Conservation (phyloP, 2,329 filamentous ascomycete species). For the Trichocomaceae sp. region DNA sequence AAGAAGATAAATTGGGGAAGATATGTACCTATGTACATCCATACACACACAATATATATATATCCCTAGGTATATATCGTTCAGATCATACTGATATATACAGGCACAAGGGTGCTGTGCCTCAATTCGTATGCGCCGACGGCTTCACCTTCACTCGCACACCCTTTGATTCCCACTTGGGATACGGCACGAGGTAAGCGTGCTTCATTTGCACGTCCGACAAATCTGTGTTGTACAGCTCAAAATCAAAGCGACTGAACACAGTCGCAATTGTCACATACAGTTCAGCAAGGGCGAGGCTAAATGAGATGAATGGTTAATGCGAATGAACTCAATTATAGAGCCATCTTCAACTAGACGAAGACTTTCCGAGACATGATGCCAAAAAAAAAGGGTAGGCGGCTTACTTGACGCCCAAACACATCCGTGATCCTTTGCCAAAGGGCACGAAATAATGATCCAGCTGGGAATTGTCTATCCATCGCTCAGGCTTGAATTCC, state of each 20-base stretch:
- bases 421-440: conserved; percentile 7
- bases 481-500: conserved; percentile 33
- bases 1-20: no score
- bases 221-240: conserved; percentile 25
- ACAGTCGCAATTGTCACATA: conserved; percentile 26
- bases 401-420: conserved; percentile 42
- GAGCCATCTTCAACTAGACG: no score
- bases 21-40: no score
- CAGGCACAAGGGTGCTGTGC: not conserved
- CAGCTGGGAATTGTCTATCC: conserved; percentile 28
- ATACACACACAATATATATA: no score
- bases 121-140: not conserved
- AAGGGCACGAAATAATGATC: conserved; percentile 9
- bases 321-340: not conserved
- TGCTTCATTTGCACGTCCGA: conserved; percentile 12
- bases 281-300: conserved; percentile 30
- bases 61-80: no score
- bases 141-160: not conserved
- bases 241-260: conserved; percentile 25
- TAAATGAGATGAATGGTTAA: conserved; percentile 9
- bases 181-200: conserved; percentile 7
- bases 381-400: not conserved
- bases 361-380: not conserved
- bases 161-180: conserved; percentile 7
- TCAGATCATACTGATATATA: not conserved